These are phyloP conservation scores for Pholiota molesta DNA, from an alignment of 768 basidiomycete genomes.

Conservation along the genomic window DNA sequence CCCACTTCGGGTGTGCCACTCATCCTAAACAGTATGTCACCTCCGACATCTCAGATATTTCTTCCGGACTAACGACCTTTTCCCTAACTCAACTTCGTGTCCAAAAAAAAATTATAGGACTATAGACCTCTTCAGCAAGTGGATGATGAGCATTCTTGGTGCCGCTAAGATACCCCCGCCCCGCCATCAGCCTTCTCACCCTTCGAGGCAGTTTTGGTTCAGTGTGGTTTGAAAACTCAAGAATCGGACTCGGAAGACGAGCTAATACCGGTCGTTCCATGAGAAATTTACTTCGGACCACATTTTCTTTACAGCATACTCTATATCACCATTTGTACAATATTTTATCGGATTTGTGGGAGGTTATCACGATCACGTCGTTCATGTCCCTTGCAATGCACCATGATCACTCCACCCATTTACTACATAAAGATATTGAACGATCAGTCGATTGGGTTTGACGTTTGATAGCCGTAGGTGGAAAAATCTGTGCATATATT, in stretches of 20 bases:
- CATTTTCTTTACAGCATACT: too few relatives aligned
- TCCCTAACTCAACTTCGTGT: too few relatives aligned
- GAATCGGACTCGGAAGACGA: conserved; percentile 30
- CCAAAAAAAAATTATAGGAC: neutral
- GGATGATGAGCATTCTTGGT: conserved; percentile 12
- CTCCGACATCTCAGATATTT: neutral
- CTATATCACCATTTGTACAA: too few relatives aligned
- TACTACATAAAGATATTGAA: too few relatives aligned
- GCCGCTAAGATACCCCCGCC: conserved; percentile 24
- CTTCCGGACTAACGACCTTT: neutral
- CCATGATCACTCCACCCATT: too few relatives aligned
- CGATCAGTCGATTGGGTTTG: too few relatives aligned
- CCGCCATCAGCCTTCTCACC: conserved; percentile 30
- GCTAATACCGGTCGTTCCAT: neutral
- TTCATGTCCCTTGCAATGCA: too few relatives aligned
- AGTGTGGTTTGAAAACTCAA: conserved; percentile 25
- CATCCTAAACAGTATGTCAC: conserved; percentile 31
- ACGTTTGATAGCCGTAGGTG: too few relatives aligned
- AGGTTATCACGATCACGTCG: too few relatives aligned
- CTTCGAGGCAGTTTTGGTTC: conserved; percentile 28
- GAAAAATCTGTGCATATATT: too few relatives aligned
- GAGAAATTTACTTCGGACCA: neutral
- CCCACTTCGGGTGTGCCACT: conserved; percentile 40
- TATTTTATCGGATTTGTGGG: too few relatives aligned
- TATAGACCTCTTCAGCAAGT: conserved; percentile 28